Evolutionary conservation across 2,329 filamentous ascomycete genomes (phyloP).

Genomic region (Xylariomycetidae sp.): DNA sequence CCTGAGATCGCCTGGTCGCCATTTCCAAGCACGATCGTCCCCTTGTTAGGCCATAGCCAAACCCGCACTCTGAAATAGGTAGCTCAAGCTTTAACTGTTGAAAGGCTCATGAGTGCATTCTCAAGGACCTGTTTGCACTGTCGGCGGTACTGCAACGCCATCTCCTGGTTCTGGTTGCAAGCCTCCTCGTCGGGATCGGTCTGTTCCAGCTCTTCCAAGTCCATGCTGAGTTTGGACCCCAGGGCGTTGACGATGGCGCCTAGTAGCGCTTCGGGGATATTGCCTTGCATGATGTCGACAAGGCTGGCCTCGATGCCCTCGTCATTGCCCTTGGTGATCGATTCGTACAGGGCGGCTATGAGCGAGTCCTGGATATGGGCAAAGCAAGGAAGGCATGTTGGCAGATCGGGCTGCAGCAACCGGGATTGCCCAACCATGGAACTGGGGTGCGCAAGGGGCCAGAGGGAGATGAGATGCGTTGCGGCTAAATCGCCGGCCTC

Average conservation of each 20-base stretch:
- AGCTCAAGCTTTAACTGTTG: slow-evolving; percentile 9
- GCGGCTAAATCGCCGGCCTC: slow-evolving; percentile 21
- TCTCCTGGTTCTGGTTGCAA: slow-evolving; percentile 36
- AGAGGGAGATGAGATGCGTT: slow-evolving; percentile 42
- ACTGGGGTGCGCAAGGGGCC: slow-evolving; percentile 40
- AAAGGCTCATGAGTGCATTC: slow-evolving; percentile 30
- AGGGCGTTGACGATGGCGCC: slow-evolving; percentile 28
- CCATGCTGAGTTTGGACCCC: slow-evolving; percentile 31
- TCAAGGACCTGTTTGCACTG: slow-evolving; percentile 43
- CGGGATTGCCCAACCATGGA: slow-evolving; percentile 41
- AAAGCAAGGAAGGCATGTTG: slow-evolving; percentile 34
- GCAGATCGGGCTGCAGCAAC: slow-evolving; percentile 27
- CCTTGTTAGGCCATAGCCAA: not conserved
- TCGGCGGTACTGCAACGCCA: slow-evolving; percentile 43
- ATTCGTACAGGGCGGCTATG: slow-evolving; percentile 42
- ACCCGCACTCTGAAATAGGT: not conserved
- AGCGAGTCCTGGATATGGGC: slow-evolving; percentile 48
- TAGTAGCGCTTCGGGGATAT: slow-evolving; percentile 35
- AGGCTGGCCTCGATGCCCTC: slow-evolving; percentile 19
- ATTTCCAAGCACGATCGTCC: too few species aligned
- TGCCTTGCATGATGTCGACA: slow-evolving; percentile 37
- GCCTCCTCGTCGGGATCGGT: slow-evolving; percentile 33
- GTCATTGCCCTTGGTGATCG: slow-evolving; percentile 17
- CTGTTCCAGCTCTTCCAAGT: slow-evolving; percentile 41
- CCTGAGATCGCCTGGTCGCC: too few species aligned